Evolutionary conservation across 352 stramenopile species (phyloP).

Genomic region (Aphanomyces cochlioides): DNA sequence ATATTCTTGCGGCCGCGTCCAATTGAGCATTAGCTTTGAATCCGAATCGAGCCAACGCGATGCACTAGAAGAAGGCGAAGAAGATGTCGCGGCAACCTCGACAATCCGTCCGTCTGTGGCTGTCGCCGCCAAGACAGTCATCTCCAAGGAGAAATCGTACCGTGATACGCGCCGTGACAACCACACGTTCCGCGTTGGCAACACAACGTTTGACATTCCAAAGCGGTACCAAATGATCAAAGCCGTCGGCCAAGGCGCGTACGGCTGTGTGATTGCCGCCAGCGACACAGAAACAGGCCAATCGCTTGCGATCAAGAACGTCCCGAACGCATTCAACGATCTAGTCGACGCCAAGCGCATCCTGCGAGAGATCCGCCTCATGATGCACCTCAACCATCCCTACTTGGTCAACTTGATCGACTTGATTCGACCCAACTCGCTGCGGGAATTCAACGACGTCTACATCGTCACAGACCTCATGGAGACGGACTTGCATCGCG

Average conservation of each 20-base stretch:
- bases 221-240: slow-evolving; percentile 79
- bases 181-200: slow-evolving; percentile 81
- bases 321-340: slow-evolving; percentile 76
- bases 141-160: slow-evolving; percentile 40
- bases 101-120: neutral
- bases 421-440: slow-evolving; percentile 3
- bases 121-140: neutral
- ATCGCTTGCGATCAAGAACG: slow-evolving; percentile 82
- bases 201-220: slow-evolving; percentile 83
- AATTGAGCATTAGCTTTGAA: slow-evolving; percentile 25
- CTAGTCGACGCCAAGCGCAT: slow-evolving; percentile 80
- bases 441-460: slow-evolving; percentile 72
- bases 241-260: slow-evolving; percentile 70
- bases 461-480: slow-evolving; percentile 91
- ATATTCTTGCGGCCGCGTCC: slow-evolving; percentile 21
- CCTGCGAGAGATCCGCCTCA: slow-evolving; percentile 76
- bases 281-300: slow-evolving; percentile 76
- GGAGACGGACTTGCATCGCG: slow-evolving; percentile 85
- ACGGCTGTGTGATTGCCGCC: slow-evolving; percentile 74
- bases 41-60: neutral
- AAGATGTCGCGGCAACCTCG: neutral
- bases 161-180: slow-evolving; percentile 81
- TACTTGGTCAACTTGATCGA: slow-evolving; percentile 18
- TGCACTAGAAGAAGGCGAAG: neutral
- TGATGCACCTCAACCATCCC: slow-evolving; percentile 65